Base-by-base conservation (phyloP, 345 rosid genomes). In the Syzygium jambos region DNA sequence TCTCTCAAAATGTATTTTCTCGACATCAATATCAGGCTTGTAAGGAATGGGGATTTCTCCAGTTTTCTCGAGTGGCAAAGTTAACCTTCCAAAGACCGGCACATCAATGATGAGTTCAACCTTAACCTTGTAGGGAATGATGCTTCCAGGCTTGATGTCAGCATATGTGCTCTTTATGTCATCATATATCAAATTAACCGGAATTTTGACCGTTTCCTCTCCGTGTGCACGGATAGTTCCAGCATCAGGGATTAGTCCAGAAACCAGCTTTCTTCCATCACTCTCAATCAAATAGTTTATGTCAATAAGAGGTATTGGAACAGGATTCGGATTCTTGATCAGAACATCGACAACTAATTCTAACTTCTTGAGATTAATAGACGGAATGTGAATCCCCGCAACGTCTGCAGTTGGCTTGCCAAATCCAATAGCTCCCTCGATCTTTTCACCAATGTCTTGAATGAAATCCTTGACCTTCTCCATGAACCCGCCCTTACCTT, bases 361-460 rank as follows among this genome's bases (percentile, higher is more conserved):
- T 10, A 97, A 99, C 88, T 89, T 94, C 89, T 96, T 93, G 63
- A 98, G 98, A 85, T 95, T 98, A 91, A 98, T 95, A 73, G 54
- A 87, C 52, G 98, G 99, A 88, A 96, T 85, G 87, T 96, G 98
- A 53, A 98, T 93, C 9, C 88, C 99, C 12, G 95, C 49, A 59
- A 96, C 97, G 90, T 98, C 98, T 52, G 99, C 98, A 52, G 99
- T 96, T 73, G 99, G 99, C 92, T 96, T 98, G 85, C 99, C 99
- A 34, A 96, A 96, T 25, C 99, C 98, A 65, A 98, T 93, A 38
- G 99, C 90, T 87, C 85, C 99, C 87, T 96, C 98, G 25, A 96
- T 92, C 94, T 98, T 98, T 92, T 96, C 98, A 84, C 98, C 98
- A 85, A 96, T 92, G 89, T 94, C 99, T 11, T 98, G 97, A 88